Conservation (phyloP, 2,329 filamentous ascomycete genomes). For the Fulvia fulva region DNA sequence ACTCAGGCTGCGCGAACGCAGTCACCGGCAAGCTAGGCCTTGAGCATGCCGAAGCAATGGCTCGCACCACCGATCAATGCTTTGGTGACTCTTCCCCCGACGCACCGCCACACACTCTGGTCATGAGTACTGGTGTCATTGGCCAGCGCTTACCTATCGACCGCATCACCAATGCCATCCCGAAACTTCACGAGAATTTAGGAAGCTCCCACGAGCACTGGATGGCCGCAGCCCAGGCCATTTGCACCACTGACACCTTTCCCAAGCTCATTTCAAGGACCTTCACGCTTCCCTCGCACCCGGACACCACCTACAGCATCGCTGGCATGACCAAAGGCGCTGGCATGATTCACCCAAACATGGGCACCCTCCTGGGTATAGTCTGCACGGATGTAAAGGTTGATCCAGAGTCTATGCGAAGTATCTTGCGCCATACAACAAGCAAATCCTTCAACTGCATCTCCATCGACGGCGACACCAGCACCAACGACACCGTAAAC, state of each 20-base stretch:
- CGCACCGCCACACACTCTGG: conserved; percentile 65
- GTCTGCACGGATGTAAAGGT: conserved; percentile 89
- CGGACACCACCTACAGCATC: conserved; percentile 71
- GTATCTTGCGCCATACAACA: conserved; percentile 67
- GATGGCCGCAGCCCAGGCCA: conserved; percentile 80
- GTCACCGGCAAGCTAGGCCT: conserved; percentile 88
- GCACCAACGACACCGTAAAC: conserved; percentile 93
- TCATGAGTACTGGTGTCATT: conserved; percentile 98
- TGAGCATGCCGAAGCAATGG: conserved; percentile 85
- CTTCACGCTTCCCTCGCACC: conserved; percentile 79
- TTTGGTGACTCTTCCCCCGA: conserved; percentile 40
- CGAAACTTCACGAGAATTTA: conserved; percentile 67
- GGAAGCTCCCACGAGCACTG: conserved; percentile 78
- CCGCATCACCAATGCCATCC: conserved; percentile 82
- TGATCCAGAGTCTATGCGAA: conserved; percentile 61
- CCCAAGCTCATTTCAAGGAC: conserved; percentile 85
- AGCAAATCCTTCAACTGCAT: conserved; percentile 93
- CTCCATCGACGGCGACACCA: conserved; percentile 94
- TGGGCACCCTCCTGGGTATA: conserved; percentile 91
- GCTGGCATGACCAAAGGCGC: conserved; percentile 97
- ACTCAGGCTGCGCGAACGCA: conserved; percentile 95
- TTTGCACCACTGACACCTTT: conserved; percentile 98
- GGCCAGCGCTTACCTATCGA: conserved; percentile 88
- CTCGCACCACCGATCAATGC: conserved; percentile 66
- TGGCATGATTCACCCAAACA: conserved; percentile 98